phyloP scores from a whole-genome alignment of 768 basidiomycete species.

The Boletus tomentosulus region DNA sequence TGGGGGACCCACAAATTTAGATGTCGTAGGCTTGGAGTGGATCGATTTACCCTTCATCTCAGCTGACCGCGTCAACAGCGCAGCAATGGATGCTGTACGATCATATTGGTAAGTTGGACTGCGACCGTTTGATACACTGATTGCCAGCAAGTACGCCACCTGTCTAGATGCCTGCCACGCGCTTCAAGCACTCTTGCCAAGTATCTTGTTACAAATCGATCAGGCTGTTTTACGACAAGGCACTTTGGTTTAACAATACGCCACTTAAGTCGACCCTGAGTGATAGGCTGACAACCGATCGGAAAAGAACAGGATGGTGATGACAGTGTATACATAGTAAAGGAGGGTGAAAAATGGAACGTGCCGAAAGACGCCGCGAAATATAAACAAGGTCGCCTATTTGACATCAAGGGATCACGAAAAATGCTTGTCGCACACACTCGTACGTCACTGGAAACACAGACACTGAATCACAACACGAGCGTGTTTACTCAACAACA shows the following conservation, averaged over 20 bases:
- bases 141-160: slow-evolving; percentile 16
- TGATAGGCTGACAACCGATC: neutral
- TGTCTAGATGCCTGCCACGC: slow-evolving; percentile 17
- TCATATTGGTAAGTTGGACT: slow-evolving; percentile 4
- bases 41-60: slow-evolving; percentile 17
- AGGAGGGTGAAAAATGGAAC: slow-evolving; percentile 25
- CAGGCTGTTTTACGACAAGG: slow-evolving; percentile 11
- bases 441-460: slow-evolving; percentile 7
- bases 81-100: slow-evolving; percentile 14
- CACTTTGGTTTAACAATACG: neutral
- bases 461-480: slow-evolving; percentile 9
- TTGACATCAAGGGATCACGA: slow-evolving; percentile 15
- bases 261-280: slow-evolving; percentile 8
- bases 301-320: neutral
- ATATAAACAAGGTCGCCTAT: slow-evolving; percentile 19
- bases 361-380: slow-evolving; percentile 13
- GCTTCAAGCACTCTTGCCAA: slow-evolving; percentile 12
- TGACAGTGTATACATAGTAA: slow-evolving; percentile 24
- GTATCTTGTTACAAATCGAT: slow-evolving; percentile 12
- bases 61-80: slow-evolving; percentile 11
- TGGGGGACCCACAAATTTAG: slow-evolving; percentile 10
- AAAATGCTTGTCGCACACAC: slow-evolving; percentile 22
- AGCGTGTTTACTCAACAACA: slow-evolving; percentile 58
- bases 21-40: slow-evolving; percentile 19
- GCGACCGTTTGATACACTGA: slow-evolving; percentile 18